Base-by-base conservation (phyloP, 108 stramenopile genomes). In the Cyclotella atomus region DNA sequence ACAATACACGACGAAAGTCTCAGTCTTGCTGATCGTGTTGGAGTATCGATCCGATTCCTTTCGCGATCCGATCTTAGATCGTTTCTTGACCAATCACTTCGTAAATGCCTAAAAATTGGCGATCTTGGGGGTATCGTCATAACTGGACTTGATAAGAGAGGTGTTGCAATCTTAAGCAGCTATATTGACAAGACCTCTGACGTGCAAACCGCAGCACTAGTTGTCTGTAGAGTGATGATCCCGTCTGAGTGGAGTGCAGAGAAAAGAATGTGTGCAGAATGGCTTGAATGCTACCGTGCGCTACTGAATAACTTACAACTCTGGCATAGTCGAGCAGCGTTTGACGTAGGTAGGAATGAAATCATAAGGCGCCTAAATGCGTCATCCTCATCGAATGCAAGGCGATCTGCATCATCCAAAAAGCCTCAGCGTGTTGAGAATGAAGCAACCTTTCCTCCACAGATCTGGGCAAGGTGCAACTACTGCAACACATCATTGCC, bases 221-320 rank as follows among this genome's bases (percentile, higher is more conserved):
- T 95, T 14, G 87, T 84, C 19, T 85, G 86, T 46, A 87, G 93
- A 21, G 88, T 89, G 17, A 75, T 84, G 17, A 41, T 95, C 17
- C 93, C 93, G n/a, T 2, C 47, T 20, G 83, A 87, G 25, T 91
- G 89, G 89, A 52, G 55, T 20, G 19, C 19, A n/a, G 93, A 95
- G 63, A 67, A 86, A 77, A 76, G 59, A 47, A 66, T 84, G 17
- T 83, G 83, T 36, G 68, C 61, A 23, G 95, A 96, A 76, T 96
- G 92, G 92, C 54, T 96, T 1, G 95, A 96, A 55, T 65, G 38
- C 17, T 96, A 93, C 55, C 77, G 95, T 6, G 33, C 60, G 9
- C 59, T 93, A 25, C 73, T 96, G 38, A 96, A 96, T 68, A 82
- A 74, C 4, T 85, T 82, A 74, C 89, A 91, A 64, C 89, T 96